phyloP scores from a whole-genome alignment of 2,329 filamentous ascomycete genomes.

The Elsinoe fawcettii region DNA sequence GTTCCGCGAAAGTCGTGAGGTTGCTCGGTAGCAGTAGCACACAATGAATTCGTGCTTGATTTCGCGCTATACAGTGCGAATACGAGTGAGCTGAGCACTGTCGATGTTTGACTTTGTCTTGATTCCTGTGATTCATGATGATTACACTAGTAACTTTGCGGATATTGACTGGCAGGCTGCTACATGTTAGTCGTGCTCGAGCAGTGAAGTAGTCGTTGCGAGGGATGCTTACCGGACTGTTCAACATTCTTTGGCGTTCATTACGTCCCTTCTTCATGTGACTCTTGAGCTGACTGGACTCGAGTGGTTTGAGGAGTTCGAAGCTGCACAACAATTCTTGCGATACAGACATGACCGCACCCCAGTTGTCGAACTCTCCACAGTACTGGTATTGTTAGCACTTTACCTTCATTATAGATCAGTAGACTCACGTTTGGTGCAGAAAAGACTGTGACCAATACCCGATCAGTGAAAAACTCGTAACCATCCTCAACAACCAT shows the following conservation, averaged over 20 bases:
- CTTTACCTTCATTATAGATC: background rate
- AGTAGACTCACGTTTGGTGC: constrained; percentile 75
- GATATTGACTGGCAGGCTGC: constrained; percentile 44
- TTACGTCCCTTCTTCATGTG: constrained; percentile 98
- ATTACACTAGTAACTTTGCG: constrained; percentile 31
- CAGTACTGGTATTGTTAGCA: constrained; percentile 60
- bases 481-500: constrained; percentile 99
- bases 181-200: constrained; percentile 21
- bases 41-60: too few relatives aligned
- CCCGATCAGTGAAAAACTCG: constrained; percentile 94
- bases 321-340: constrained; percentile 92
- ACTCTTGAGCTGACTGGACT: constrained; percentile 91
- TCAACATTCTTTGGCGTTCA: constrained; percentile 89
- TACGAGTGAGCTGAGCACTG: too few relatives aligned
- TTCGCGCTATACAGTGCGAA: too few relatives aligned
- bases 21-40: too few relatives aligned
- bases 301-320: constrained; percentile 89
- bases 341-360: constrained; percentile 96
- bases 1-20: too few relatives aligned
- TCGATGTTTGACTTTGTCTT: too few relatives aligned
- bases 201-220: background rate
- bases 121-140: too few relatives aligned
- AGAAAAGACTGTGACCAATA: constrained; percentile 93
- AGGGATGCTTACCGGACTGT: constrained; percentile 72
- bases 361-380: constrained; percentile 98